These are phyloP conservation scores for Hypoxylon intermedium DNA, from an alignment of 495 filamentous ascomycete species.

Conservation along the genomic window DNA sequence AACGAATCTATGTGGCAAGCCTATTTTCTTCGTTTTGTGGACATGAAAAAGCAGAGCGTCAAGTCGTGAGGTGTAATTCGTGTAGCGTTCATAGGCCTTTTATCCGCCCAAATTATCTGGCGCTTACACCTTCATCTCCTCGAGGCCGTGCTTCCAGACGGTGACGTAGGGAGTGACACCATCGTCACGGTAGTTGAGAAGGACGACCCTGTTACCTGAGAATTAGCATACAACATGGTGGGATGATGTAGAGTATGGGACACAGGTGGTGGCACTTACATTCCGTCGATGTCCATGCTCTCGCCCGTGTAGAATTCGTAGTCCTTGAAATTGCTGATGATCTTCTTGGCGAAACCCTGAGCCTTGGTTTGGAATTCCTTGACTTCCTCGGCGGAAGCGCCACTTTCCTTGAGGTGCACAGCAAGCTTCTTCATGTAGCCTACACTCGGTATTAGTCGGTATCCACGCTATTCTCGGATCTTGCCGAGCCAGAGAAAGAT, in stretches of 20 bases:
- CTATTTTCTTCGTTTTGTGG: slow-evolving; percentile 10
- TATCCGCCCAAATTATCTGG: slow-evolving; percentile 13
- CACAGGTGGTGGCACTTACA: slow-evolving; percentile 59
- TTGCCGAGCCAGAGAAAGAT: slow-evolving; percentile 4
- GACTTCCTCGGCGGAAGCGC: slow-evolving; percentile 68
- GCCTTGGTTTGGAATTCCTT: slow-evolving; percentile 79
- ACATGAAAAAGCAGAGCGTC: slow-evolving; percentile 30
- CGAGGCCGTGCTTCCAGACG: slow-evolving; percentile 95
- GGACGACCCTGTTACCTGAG: slow-evolving; percentile 71
- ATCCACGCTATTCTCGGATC: slow-evolving; percentile 5
- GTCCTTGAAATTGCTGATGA: slow-evolving; percentile 86
- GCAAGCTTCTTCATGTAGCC: slow-evolving; percentile 92
- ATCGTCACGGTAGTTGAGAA: slow-evolving; percentile 97
- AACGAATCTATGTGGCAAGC: slow-evolving; percentile 27
- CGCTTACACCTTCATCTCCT: slow-evolving; percentile 89
- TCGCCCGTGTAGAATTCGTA: slow-evolving; percentile 93
- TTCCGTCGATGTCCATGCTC: slow-evolving; percentile 89
- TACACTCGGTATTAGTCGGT: slow-evolving; percentile 42
- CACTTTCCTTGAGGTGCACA: slow-evolving; percentile 66
- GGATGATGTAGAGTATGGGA: slow-evolving; percentile 16
- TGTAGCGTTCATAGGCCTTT: slow-evolving; percentile 19
- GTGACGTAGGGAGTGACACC: slow-evolving; percentile 87
- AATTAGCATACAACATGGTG: slow-evolving; percentile 8
- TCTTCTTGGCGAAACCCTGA: slow-evolving; percentile 73
- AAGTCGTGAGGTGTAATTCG: slow-evolving; percentile 27